phyloP scores from a whole-genome alignment of 371 early-diverging fungal genomes.

The Cokeromyces recurvatus region DNA sequence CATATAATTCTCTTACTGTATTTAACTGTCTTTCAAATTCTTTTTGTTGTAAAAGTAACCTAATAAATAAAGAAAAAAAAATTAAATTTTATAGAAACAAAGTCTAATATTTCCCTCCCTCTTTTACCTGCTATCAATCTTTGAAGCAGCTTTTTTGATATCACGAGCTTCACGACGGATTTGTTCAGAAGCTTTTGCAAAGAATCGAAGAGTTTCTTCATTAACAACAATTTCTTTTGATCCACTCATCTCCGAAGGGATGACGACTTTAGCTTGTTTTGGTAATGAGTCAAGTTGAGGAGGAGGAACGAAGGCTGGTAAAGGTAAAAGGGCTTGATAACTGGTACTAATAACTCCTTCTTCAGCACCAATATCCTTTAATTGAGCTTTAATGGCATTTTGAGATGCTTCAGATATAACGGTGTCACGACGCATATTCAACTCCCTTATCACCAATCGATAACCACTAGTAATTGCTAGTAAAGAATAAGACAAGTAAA shows the following conservation, averaged over 20 bases:
- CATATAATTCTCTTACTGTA: slow-evolving; percentile 12
- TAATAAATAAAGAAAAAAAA: too few relatives aligned
- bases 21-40: slow-evolving; percentile 23
- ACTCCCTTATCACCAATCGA: slow-evolving; percentile 18
- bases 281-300: slow-evolving; percentile 15
- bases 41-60: slow-evolving; percentile 21
- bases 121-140: slow-evolving; percentile 15
- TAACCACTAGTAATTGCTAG: slow-evolving; percentile 25
- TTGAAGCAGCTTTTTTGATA: slow-evolving; percentile 12
- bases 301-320: slow-evolving; percentile 29
- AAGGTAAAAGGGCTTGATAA: slow-evolving; percentile 20
- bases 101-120: background rate
- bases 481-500: slow-evolving; percentile 37
- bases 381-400: slow-evolving; percentile 18
- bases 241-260: slow-evolving; percentile 26
- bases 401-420: background rate
- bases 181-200: slow-evolving; percentile 22
- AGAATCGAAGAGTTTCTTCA: slow-evolving; percentile 36
- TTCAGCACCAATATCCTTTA: slow-evolving; percentile 5
- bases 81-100: background rate
- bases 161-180: slow-evolving; percentile 20
- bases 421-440: slow-evolving; percentile 16
- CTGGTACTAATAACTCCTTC: background rate
- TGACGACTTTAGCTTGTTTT: slow-evolving; percentile 25
- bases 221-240: slow-evolving; percentile 37